Conservation (phyloP, 176 grass and related monocot genomes). For the Cenchrus fungigraminus region DNA sequence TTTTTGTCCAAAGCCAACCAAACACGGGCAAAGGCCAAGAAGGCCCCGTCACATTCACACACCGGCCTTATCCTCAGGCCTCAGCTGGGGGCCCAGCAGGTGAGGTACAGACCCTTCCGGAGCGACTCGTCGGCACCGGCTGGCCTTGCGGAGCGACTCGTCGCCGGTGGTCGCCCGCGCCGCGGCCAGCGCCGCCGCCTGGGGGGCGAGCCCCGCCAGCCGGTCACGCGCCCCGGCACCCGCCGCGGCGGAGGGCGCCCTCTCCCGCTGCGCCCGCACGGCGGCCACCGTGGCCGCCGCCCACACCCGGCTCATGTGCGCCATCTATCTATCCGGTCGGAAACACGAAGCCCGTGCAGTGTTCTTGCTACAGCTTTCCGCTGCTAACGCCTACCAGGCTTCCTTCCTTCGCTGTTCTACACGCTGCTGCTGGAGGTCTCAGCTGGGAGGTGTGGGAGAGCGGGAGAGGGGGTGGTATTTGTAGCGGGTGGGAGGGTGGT, state of each 20-base stretch:
- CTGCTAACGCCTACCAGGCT: too few species aligned
- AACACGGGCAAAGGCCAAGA: too few species aligned
- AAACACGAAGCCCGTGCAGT: too few species aligned
- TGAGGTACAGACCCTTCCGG: too few species aligned
- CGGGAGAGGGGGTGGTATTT: slow-evolving; percentile 27
- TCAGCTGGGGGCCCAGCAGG: slow-evolving; percentile 88
- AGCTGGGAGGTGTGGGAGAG: slow-evolving; percentile 3
- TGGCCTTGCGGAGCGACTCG: slow-evolving; percentile 71
- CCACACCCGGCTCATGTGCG: slow-evolving; percentile 49
- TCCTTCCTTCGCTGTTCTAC: not conserved
- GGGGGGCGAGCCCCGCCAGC: slow-evolving; percentile 37
- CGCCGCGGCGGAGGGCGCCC: slow-evolving; percentile 21
- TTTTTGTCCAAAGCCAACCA: too few species aligned
- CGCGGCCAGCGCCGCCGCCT: slow-evolving; percentile 32
- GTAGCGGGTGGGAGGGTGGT: slow-evolving; percentile 45
- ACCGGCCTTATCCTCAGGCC: too few species aligned
- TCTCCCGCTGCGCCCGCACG: slow-evolving; percentile 55
- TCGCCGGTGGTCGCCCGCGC: slow-evolving; percentile 61
- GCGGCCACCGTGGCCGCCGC: slow-evolving; percentile 51
- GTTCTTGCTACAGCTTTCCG: too few species aligned
- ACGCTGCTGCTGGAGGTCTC: not conserved
- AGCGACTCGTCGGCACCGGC: too few species aligned
- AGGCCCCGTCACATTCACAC: too few species aligned
- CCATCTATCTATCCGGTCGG: not conserved
- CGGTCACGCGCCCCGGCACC: slow-evolving; percentile 20